Evolutionary conservation across 1,284 basidiomycete genomes (phyloP), one percentile per base, ranked within the genome.

Genomic region (Pisolithus thermaeus): DNA sequence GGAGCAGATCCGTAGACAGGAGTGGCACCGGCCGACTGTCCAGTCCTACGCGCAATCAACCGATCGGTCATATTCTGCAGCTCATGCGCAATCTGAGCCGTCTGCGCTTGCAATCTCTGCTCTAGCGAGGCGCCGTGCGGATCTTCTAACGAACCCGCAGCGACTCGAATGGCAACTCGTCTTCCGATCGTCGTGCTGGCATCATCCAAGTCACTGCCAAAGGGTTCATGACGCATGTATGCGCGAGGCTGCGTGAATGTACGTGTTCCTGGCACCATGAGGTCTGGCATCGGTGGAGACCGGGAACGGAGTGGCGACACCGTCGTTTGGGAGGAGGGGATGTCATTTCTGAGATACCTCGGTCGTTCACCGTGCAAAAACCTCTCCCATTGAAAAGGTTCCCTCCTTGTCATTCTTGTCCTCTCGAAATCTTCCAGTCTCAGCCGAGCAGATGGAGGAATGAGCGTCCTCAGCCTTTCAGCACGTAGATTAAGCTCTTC

Each of bases 121-220:
- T 69, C 68, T 0, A 70, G 61, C 28, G 56, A 50, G 14, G 52
- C 58, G 18, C 54, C 53, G 27, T 4, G 32, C 32, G 12, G 12
- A 14, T 44, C 49, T 9, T 59, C 50, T n/a, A 64, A 55, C 23
- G 62, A 44, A 35, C 58, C 61, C 25, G 65, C 68, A 30, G 74
- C 68, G 54, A 73, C 67, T 51, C 78, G 72, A 18, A 77, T 74
- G 20, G 75, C 75, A 38, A 81, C 78, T 39, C 73, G 74, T 48
- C 78, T 68, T 22, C 79, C 79, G 12, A 80, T 64, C 35, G 71
- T 63, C 2, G 78, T 80, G 27, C 64, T 63, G 7, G 73, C 62
- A 37, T 80, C 78, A 45, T 76, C 68, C 11, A 46, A 53, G 43
- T 49, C 51, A 38, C 45, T 18, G 28, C 49, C 59, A 38, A 54